Evolutionary conservation across 208 protist species (phyloP), one percentile per base, ranked within the genome.

Genomic region (Leishmania braziliensis): DNA sequence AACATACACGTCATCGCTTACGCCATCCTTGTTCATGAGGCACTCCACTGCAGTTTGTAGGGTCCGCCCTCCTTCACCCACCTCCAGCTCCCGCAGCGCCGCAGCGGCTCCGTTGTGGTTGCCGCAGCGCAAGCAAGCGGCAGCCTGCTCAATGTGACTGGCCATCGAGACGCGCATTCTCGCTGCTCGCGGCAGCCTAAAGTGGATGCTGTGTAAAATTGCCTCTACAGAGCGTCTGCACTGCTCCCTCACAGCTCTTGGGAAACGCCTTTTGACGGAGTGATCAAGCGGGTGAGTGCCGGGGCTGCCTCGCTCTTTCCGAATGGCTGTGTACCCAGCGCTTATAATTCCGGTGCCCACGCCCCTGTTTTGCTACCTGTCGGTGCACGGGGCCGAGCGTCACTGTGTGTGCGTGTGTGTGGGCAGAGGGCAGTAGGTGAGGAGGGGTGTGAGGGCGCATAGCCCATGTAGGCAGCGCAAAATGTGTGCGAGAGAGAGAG

Each of bases 41-140:
- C 75, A 66, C 50, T 77, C 63, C 54, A 83, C 58, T 3, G 78
- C 82, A 16, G 62, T 71, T 20, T 89, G 80, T 36, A 96, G 83
- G n/a, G 89, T 66, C 20, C 79, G 75, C 14, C 78, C 69, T 43
- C 62, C 85, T 18, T 89, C 82, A 43, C 88, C 77, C 23, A 60
- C 60, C 71, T 93, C 86, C 51, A 96, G 74, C 51, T 73, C 65
- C 8, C 83, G 86, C 77, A 96, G 75, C 66, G 91, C 78, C 26
- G 39, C 77, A 26, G 91, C 90, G 12, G 87, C 89, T 5, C 79
- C 89, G 51, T 33, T 58, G 84, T 96, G 93, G 46, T 93, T 87
- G 75, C 93, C 93, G 43, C 81, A 66, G 39, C 87, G 86, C 54
- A 96, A 68, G 62, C 62, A 95, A 54, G 84, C 80, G 12, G 89